Conservation (phyloP, 306 rosid genomes). For the Sicyos baderoa region DNA sequence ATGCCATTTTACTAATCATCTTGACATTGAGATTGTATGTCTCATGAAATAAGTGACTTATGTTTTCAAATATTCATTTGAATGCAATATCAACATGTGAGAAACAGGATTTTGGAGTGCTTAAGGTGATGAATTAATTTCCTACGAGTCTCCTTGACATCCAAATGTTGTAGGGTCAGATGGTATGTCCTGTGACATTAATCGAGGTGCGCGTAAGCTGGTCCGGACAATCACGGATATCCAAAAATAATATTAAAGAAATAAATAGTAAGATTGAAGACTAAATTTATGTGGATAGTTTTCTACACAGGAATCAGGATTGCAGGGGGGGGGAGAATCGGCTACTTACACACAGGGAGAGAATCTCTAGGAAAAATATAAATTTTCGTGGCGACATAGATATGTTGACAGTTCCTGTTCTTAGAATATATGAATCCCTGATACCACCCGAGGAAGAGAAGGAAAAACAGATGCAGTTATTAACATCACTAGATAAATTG, state of each 20-base stretch:
- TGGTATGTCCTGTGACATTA: too few species aligned
- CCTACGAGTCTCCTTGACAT: too few species aligned
- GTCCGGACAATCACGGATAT: too few species aligned
- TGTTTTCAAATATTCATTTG: too few species aligned
- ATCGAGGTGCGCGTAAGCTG: too few species aligned
- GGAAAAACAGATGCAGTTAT: slow-evolving; percentile 60
- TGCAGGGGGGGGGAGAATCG: slow-evolving; percentile 64
- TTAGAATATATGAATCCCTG: slow-evolving; percentile 51
- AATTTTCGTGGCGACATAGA: slow-evolving; percentile 68
- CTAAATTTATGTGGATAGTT: slow-evolving; percentile 26
- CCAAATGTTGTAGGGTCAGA: too few species aligned
- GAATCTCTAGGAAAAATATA: slow-evolving; percentile 45
- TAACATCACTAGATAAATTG: slow-evolving; percentile 53
- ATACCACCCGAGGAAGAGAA: slow-evolving; percentile 90
- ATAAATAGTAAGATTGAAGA: background rate
- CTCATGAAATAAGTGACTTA: background rate
- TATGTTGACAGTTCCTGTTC: slow-evolving; percentile 46
- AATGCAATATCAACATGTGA: background rate
- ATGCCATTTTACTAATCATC: background rate
- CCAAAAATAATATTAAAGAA: too few species aligned
- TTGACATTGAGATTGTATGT: background rate
- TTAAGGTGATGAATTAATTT: too few species aligned
- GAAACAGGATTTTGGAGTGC: too few species aligned
- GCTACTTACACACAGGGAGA: slow-evolving; percentile 55
- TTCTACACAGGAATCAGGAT: slow-evolving; percentile 62